Evolutionary conservation across 169 alveolate genomes (phyloP).

Genomic region (Neospora caninum): DNA sequence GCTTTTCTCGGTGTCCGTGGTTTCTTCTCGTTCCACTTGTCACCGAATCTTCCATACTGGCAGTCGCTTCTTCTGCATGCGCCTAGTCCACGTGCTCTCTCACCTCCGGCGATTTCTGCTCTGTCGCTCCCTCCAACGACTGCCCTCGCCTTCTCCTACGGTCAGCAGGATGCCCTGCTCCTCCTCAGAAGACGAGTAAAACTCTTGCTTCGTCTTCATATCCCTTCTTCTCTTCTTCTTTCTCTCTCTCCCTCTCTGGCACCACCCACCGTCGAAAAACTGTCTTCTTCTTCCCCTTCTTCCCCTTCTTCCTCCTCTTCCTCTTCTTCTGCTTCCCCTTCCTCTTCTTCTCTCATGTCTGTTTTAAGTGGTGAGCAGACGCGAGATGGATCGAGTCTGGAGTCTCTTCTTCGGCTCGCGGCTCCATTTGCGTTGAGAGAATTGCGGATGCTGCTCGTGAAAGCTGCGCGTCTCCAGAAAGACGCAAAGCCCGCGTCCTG

Average conservation of each 20-base stretch:
- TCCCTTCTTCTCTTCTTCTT: background rate
- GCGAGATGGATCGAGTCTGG: background rate
- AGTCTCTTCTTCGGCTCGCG: background rate
- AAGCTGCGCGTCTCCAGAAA: background rate
- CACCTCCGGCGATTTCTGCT: background rate
- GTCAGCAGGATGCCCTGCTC: background rate
- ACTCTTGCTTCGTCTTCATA: background rate
- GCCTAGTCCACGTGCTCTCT: background rate
- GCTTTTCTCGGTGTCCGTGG: background rate
- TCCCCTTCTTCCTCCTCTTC: background rate
- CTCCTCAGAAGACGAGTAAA: background rate
- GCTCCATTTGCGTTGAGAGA: background rate
- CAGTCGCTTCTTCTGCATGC: constrained; percentile 21
- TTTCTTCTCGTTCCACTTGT: constrained; percentile 15
- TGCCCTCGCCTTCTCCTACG: background rate
- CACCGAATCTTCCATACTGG: constrained; percentile 4
- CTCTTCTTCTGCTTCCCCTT: background rate
- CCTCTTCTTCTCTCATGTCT: background rate
- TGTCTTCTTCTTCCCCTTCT: background rate
- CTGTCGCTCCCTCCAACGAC: background rate
- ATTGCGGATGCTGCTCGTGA: constrained; percentile 5
- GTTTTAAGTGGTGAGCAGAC: background rate
- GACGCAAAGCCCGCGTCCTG: background rate
- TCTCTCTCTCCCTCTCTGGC: background rate
- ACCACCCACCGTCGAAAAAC: background rate